Evolutionary conservation across 805 yeast species (phyloP), one percentile per base, ranked within the genome.

Genomic region (Candida boleticola): DNA sequence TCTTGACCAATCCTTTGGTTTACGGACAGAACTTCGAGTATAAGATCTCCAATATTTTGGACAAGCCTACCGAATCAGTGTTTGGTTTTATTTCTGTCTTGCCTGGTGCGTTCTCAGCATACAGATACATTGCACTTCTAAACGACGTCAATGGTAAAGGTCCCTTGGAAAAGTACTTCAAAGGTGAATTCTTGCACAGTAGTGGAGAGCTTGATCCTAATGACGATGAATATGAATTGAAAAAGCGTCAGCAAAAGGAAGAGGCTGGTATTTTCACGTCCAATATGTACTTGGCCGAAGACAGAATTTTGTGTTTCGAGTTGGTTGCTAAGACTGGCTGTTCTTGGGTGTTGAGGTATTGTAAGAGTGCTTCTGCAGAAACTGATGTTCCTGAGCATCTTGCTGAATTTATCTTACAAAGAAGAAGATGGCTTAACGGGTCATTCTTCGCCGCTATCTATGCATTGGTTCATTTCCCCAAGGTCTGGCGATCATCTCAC

Each of bases 61-160:
- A 80, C 57, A 80, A 80, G 54, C 86, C 86, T 1, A 71, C 82
- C 11, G 86, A 80, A 54, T 76, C 83, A 1, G 72, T 73, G 13
- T 80, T 80, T 56, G 86, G 86, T 9, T 80, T 77, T 50, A 80
- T 80, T 46, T 71, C 81, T 0, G 86, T 80, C 29, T 68, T 80
- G 36, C 86, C 86, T 3, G 86, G 86, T 48, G 86, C 86, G 1
- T 80, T 80, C 50, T 79, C 84, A 3, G 85, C 86, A 10, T 80
- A 80, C 54, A 54, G 86, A 34, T 80, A 67, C 48, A 64, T 72
- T 16, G 86, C 86, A 2, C 68, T 81, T 17, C 77, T 71, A 43
- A 83, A 83, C 42, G 76, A 72, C 50, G 59, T 69, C 21, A 70
- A 69, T 42, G 77, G 76, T n/a, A 60, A 55, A 39, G 79, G 84